Percentiles rank a stretch among this genome's conserved stretches.
Evolutionary conservation across 139 green algal species (phyloP).

Genomic region (Diplosphaera chodatii): DNA sequence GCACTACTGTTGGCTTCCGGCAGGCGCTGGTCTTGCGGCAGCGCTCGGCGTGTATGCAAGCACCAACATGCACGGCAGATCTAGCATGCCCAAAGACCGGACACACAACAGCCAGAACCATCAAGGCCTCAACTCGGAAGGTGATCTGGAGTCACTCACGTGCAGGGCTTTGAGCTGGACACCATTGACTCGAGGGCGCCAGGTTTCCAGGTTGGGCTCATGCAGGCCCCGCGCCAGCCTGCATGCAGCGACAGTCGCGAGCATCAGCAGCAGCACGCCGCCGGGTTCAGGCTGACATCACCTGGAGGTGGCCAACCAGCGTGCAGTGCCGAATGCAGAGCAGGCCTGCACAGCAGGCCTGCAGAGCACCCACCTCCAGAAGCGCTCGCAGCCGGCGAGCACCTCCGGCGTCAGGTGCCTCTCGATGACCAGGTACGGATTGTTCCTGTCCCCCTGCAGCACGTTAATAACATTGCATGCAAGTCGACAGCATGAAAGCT

Average conservation of each 20-base stretch:
- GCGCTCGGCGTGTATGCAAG: too few relatives aligned
- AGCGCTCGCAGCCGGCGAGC: conserved; percentile 30
- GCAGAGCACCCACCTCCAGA: conserved; percentile 26
- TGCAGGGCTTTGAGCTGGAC: conserved; percentile 49
- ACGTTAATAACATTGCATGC: too few relatives aligned
- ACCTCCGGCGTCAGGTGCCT: conserved; percentile 27
- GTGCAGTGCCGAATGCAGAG: conserved; percentile 2
- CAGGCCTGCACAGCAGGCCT: not conserved
- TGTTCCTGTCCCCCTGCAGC: conserved; percentile 22
- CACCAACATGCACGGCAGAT: too few relatives aligned
- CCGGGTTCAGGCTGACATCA: too few relatives aligned
- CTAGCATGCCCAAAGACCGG: too few relatives aligned
- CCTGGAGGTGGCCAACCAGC: too few relatives aligned
- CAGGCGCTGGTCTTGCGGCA: too few relatives aligned
- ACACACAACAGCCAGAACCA: too few relatives aligned
- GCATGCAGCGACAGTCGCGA: not conserved
- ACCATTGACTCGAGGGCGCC: conserved; percentile 51
- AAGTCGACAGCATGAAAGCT: too few relatives aligned
- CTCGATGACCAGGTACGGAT: conserved; percentile 38
- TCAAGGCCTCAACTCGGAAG: too few relatives aligned
- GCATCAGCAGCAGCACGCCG: not conserved
- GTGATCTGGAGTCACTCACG: not conserved
- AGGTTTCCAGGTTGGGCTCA: conserved; percentile 44
- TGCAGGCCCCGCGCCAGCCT: conserved; percentile 15
- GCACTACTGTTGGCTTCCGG: too few relatives aligned